Evolutionary conservation across 208 protist genomes (phyloP).

Genomic region (Crithidia mellificae): DNA sequence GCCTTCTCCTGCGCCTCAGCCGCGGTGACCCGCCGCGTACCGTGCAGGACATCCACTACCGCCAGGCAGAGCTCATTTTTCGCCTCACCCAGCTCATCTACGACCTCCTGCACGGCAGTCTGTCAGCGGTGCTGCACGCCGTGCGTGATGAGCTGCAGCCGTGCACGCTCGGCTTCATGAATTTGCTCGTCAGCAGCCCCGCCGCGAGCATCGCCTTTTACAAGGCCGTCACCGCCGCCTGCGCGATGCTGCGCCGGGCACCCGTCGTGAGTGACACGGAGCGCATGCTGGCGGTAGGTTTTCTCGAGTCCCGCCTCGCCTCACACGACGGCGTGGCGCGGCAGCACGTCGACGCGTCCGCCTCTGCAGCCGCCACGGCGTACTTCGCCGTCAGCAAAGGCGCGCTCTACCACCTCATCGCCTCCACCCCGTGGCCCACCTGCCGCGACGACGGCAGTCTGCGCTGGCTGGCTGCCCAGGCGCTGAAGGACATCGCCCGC

Average conservation of each 20-base stretch:
- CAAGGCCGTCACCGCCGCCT: conserved; percentile 54
- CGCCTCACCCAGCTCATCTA: conserved; percentile 52
- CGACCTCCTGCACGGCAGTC: conserved; percentile 39
- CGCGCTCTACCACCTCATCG: conserved; percentile 46
- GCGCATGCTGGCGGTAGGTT: conserved; percentile 60
- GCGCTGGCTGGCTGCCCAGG: conserved; percentile 58
- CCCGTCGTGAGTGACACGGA: conserved; percentile 45
- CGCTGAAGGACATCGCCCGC: conserved; percentile 53
- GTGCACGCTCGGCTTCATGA: conserved; percentile 37
- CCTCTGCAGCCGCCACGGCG: conserved; percentile 20
- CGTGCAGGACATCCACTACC: conserved; percentile 42
- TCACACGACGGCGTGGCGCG: conserved; percentile 10
- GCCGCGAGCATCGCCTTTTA: conserved; percentile 43
- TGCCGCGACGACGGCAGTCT: conserved; percentile 53
- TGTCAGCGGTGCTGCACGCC: conserved; percentile 37
- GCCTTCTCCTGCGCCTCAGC: conserved; percentile 36
- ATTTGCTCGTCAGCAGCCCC: conserved; percentile 49
- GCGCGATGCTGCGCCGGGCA: conserved; percentile 43
- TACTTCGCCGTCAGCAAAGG: conserved; percentile 30
- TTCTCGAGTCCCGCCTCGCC: conserved; percentile 57
- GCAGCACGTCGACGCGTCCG: background rate
- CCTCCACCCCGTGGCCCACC: conserved; percentile 32
- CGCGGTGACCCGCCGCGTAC: conserved; percentile 34
- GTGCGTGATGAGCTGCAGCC: conserved; percentile 29
- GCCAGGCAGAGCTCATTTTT: conserved; percentile 66